A percentile compares a stretch with the other conserved stretches of the same genome.
Evolutionary conservation across 2,329 filamentous ascomycete species (phyloP).

Genomic region (Fonsecaea nubica): DNA sequence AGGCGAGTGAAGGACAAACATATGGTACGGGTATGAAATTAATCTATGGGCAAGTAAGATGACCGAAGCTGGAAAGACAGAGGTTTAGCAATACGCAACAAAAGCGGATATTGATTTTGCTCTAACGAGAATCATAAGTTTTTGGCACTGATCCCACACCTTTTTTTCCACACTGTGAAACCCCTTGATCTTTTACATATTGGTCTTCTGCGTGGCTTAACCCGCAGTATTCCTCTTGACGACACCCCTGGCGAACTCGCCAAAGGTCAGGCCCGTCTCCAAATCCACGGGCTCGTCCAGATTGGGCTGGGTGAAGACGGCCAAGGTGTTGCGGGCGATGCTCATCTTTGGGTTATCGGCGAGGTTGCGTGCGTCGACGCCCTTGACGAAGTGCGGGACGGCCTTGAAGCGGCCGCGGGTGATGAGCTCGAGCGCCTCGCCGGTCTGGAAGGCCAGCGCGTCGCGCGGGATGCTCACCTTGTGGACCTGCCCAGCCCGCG

Average conservation of each 20-base stretch:
- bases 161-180: neutral
- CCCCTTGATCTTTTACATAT: neutral
- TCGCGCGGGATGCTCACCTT: constrained; percentile 91
- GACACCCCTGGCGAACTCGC: constrained; percentile 77
- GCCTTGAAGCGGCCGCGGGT: constrained; percentile 90
- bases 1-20: neutral
- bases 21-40: neutral
- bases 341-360: neutral
- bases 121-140: constrained; percentile 1
- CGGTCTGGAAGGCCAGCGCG: constrained; percentile 95
- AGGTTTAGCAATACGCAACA: neutral
- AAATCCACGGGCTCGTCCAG: constrained; percentile 74
- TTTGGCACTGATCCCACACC: neutral
- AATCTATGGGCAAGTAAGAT: neutral
- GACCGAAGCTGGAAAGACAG: neutral
- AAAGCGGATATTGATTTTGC: constrained; percentile 1
- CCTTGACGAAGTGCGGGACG: constrained; percentile 93
- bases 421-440: constrained; percentile 88
- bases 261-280: constrained; percentile 74
- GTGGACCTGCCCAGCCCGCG: constrained; percentile 78
- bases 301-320: constrained; percentile 97
- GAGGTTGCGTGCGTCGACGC: constrained; percentile 60
- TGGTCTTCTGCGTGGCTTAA: neutral
- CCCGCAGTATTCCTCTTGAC: constrained; percentile 72
- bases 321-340: constrained; percentile 84